A percentile compares a stretch with the other conserved stretches of the same genome.
Evolutionary conservation across 129 eudicot genomes (phyloP).

Genomic region (Centella asiatica): DNA sequence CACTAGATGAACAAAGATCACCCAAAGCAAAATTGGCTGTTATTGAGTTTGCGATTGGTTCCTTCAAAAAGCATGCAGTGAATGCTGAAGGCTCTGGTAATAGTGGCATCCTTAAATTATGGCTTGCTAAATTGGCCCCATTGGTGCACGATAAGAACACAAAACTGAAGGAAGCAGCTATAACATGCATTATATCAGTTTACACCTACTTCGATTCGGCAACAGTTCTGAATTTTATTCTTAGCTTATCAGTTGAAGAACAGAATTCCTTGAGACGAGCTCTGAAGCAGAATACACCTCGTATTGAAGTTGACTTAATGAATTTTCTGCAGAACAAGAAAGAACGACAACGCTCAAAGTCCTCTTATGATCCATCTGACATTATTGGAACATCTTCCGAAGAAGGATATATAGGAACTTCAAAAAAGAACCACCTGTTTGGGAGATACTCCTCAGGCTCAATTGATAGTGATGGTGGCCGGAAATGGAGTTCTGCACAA

Average conservation of each 20-base stretch:
- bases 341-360: constrained; percentile 69
- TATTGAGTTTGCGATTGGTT: constrained; percentile 69
- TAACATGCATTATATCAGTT: constrained; percentile 84
- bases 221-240: constrained; percentile 68
- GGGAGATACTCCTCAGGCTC: constrained; percentile 86
- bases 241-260: constrained; percentile 91
- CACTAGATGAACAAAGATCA: constrained; percentile 91
- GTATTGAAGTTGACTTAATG: constrained; percentile 97
- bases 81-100: constrained; percentile 74
- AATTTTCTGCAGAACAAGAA: constrained; percentile 86
- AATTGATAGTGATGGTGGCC: constrained; percentile 73
- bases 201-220: constrained; percentile 75
- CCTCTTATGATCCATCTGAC: constrained; percentile 80
- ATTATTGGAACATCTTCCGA: constrained; percentile 82
- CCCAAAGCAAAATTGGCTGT: constrained; percentile 95
- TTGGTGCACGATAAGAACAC: constrained; percentile 80
- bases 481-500: constrained; percentile 62
- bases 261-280: constrained; percentile 92
- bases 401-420: constrained; percentile 65
- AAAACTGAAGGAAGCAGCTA: constrained; percentile 80
- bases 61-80: constrained; percentile 73
- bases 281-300: constrained; percentile 93
- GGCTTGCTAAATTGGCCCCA: constrained; percentile 92
- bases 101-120: constrained; percentile 66
- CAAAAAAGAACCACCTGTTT: constrained; percentile 56